Conservation (phyloP, 345 rosid species). For the Salix suchowensis region DNA sequence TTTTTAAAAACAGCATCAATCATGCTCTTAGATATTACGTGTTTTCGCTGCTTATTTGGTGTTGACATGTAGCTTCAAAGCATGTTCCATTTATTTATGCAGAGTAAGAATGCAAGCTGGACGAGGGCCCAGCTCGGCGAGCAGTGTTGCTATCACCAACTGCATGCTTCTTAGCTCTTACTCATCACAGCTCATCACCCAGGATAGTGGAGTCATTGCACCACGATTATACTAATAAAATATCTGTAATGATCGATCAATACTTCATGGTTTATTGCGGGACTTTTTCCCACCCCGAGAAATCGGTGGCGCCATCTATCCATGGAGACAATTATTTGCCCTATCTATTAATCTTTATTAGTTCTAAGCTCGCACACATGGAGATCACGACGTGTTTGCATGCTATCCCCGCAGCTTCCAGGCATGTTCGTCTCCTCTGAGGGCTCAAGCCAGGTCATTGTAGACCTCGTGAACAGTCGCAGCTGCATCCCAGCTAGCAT, state of each 20-base stretch:
- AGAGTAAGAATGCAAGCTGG: conserved; percentile 11
- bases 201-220: not conserved
- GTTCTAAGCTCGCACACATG: not conserved
- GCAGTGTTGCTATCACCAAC: conserved; percentile 12
- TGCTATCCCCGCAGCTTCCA: not conserved
- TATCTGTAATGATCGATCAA: not conserved
- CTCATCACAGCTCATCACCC: not conserved
- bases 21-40: no score
- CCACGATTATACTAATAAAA: not conserved
- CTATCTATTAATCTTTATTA: not conserved
- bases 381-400: not conserved
- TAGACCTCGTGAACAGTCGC: not conserved
- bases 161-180: not conserved
- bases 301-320: not conserved
- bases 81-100: not conserved
- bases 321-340: not conserved
- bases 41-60: no score
- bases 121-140: not conserved
- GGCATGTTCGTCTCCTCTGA: not conserved
- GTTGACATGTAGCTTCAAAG: not conserved
- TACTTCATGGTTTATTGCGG: not conserved
- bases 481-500: not conserved
- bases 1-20: no score
- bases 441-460: not conserved
- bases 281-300: not conserved